Conservation (phyloP, 1,284 basidiomycete species). For the Cutaneotrichosporon curvatum region DNA sequence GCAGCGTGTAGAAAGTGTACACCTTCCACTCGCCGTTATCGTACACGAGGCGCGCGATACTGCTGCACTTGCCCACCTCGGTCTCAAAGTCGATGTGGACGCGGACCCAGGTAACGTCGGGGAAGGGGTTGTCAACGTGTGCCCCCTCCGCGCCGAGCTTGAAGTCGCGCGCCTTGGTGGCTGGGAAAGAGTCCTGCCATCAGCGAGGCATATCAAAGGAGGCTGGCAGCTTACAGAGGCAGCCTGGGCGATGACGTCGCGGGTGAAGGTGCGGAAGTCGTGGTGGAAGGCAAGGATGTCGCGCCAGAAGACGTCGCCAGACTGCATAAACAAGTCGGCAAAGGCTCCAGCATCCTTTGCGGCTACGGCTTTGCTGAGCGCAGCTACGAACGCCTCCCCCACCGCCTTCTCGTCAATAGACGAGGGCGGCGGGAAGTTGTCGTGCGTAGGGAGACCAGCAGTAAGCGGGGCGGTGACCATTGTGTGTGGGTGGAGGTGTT, state of each 20-base stretch:
- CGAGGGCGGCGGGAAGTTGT: background rate
- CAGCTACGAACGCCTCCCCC: constrained; percentile 2
- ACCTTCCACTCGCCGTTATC: constrained; percentile 53
- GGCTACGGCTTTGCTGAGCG: background rate
- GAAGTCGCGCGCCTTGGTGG: constrained; percentile 45
- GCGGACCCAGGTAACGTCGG: constrained; percentile 57
- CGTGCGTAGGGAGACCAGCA: constrained; percentile 4
- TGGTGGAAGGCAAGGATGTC: constrained; percentile 28
- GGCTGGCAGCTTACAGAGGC: constrained; percentile 19
- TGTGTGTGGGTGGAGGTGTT: too few species aligned
- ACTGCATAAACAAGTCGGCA: constrained; percentile 3
- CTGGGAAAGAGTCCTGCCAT: constrained; percentile 44
- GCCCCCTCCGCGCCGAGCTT: constrained; percentile 45
- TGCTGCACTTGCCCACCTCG: constrained; percentile 50
- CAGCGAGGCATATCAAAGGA: background rate
- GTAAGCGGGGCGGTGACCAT: constrained; percentile 5
- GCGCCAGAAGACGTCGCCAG: constrained; percentile 11
- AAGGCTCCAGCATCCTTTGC: background rate
- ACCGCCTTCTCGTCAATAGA: background rate
- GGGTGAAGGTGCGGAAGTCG: constrained; percentile 29
- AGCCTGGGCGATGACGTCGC: constrained; percentile 23
- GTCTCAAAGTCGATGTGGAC: constrained; percentile 58
- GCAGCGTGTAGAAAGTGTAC: constrained; percentile 55
- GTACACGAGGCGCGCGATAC: constrained; percentile 55
- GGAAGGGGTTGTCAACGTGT: constrained; percentile 49